Conservation (phyloP, 805 yeast species). For the Yarrowia hollandica region DNA sequence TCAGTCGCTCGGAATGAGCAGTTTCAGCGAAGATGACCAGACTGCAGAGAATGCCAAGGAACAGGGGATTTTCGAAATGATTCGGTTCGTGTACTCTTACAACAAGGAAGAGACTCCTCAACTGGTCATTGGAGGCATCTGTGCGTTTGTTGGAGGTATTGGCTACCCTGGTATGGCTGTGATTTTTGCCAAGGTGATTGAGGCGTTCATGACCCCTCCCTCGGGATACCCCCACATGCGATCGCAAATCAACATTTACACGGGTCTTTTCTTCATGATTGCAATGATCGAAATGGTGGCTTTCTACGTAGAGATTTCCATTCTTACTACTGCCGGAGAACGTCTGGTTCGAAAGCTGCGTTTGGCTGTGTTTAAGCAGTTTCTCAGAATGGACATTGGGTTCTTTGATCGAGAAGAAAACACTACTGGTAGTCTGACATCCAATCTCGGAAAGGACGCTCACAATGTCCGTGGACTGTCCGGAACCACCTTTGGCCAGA, state of each 20-base stretch:
- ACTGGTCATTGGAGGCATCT: slow-evolving; percentile 37
- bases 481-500: slow-evolving; percentile 46
- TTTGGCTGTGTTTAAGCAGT: slow-evolving; percentile 39
- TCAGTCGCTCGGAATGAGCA: neutral
- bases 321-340: slow-evolving; percentile 38
- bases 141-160: slow-evolving; percentile 41
- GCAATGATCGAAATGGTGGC: slow-evolving; percentile 39
- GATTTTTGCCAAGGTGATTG: slow-evolving; percentile 42
- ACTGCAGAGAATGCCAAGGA: slow-evolving; percentile 1
- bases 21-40: neutral
- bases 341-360: slow-evolving; percentile 42
- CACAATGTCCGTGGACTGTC: slow-evolving; percentile 45
- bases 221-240: slow-evolving; percentile 41
- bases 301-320: slow-evolving; percentile 35
- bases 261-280: slow-evolving; percentile 43
- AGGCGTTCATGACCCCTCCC: slow-evolving; percentile 41
- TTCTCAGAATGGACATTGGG: slow-evolving; percentile 43
- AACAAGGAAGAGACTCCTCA: slow-evolving; percentile 36
- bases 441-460: slow-evolving; percentile 45
- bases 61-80: slow-evolving; percentile 1
- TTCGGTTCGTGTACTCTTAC: slow-evolving; percentile 33
- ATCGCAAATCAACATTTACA: slow-evolving; percentile 39
- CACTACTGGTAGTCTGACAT: slow-evolving; percentile 44
- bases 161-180: slow-evolving; percentile 45
- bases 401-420: slow-evolving; percentile 43